These are phyloP conservation scores for Septoria linicola DNA, from an alignment of 2,329 filamentous ascomycete species.

Conservation along the genomic window DNA sequence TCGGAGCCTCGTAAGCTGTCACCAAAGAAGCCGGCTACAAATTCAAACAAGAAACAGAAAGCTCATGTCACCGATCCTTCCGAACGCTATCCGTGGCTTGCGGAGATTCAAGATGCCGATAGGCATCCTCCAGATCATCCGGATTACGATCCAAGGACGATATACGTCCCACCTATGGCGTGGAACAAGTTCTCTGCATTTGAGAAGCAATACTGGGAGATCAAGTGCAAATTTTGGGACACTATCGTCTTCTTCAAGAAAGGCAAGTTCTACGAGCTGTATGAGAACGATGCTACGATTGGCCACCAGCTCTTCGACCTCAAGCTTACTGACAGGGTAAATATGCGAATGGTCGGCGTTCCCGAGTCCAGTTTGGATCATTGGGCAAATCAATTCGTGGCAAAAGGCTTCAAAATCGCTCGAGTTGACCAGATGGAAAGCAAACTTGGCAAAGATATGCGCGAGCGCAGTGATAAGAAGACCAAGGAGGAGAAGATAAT, in stretches of 20 bases:
- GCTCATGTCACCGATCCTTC: slow-evolving; percentile 80
- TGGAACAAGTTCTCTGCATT: slow-evolving; percentile 87
- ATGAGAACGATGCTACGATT: slow-evolving; percentile 95
- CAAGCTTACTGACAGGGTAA: slow-evolving; percentile 95
- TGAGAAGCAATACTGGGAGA: slow-evolving; percentile 98
- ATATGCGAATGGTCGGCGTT: slow-evolving; percentile 99
- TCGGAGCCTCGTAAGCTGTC: slow-evolving; percentile 48
- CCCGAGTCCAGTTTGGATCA: slow-evolving; percentile 92
- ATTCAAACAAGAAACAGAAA: slow-evolving; percentile 53
- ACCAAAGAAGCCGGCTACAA: slow-evolving; percentile 34
- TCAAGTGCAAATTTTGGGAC: slow-evolving; percentile 97
- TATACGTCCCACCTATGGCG: slow-evolving; percentile 82
- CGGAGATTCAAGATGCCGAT: slow-evolving; percentile 80
- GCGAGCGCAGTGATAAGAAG: slow-evolving; percentile 69
- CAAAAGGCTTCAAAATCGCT: slow-evolving; percentile 96
- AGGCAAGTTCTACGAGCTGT: slow-evolving; percentile 98
- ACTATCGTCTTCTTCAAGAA: slow-evolving; percentile 99
- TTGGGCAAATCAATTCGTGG: slow-evolving; percentile 98
- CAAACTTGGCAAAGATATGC: slow-evolving; percentile 94
- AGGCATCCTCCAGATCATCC: slow-evolving; percentile 73
- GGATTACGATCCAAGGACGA: slow-evolving; percentile 84
- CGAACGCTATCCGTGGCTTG: slow-evolving; percentile 85
- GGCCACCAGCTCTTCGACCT: slow-evolving; percentile 96
- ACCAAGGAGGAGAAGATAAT: slow-evolving; percentile 86
- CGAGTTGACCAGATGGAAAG: slow-evolving; percentile 96